A percentile compares a stretch with the other conserved stretches of the same genome.
phyloP scores from a whole-genome alignment of 2,329 filamentous ascomycete genomes.

The Aspergillus carbonarius region DNA sequence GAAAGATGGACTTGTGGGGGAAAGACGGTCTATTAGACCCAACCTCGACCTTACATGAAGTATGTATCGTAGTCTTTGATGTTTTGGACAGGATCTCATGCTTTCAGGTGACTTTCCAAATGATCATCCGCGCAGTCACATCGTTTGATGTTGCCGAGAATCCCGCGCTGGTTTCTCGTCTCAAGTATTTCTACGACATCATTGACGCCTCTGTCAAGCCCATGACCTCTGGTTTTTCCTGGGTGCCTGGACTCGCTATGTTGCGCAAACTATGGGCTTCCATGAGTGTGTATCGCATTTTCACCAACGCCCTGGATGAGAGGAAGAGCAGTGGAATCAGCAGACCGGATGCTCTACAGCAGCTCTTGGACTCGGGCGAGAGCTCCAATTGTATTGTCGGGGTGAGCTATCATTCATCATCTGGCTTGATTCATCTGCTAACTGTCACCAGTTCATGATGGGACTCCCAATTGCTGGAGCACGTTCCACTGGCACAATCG shows the following conservation, averaged over 20 bases:
- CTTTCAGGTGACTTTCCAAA: neutral
- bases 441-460: neutral
- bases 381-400: neutral
- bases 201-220: neutral
- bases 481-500: neutral
- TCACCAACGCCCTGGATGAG: neutral
- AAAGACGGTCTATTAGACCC: neutral
- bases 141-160: neutral
- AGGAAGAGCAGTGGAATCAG: neutral
- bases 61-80: neutral
- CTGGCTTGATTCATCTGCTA: neutral
- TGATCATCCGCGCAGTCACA: neutral
- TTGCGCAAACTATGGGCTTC: neutral
- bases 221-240: neutral
- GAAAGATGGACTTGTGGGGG: neutral
- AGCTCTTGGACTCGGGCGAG: neutral
- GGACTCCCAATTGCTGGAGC: neutral
- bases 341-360: neutral
- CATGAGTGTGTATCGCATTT: neutral
- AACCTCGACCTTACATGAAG: neutral
- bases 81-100: too few relatives aligned
- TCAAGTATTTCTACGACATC: neutral
- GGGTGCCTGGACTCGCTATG: neutral
- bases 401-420: neutral
- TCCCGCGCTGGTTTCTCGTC: neutral